Evolutionary conservation across 1,284 basidiomycete species (phyloP).

Genomic region (Xerocomus amazonicus): DNA sequence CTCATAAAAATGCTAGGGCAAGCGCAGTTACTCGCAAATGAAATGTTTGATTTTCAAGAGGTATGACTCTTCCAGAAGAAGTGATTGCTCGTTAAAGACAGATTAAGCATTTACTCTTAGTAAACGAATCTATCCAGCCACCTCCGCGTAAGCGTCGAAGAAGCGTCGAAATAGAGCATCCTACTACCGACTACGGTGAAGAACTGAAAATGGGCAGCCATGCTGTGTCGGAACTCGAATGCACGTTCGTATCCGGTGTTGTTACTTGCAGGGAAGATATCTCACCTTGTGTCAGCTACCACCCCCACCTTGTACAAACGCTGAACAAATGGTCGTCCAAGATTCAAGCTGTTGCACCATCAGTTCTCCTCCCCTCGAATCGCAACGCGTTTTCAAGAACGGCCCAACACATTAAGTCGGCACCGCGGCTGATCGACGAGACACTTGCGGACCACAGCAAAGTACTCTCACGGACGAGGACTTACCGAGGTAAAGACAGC

Average conservation of each 20-base stretch:
- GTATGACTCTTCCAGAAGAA: constrained; percentile 32
- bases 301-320: constrained; percentile 69
- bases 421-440: constrained; percentile 72
- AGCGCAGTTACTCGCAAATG: constrained; percentile 56
- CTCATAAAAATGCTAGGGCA: constrained; percentile 55
- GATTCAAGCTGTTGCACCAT: constrained; percentile 84
- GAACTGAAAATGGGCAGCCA: constrained; percentile 45
- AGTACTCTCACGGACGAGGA: constrained; percentile 55
- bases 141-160: constrained; percentile 62
- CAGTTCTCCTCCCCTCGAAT: constrained; percentile 66
- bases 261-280: constrained; percentile 2
- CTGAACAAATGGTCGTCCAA: constrained; percentile 91
- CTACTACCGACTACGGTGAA: constrained; percentile 12
- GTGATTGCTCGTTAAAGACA: constrained; percentile 14
- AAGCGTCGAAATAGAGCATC: constrained; percentile 22
- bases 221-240: constrained; percentile 50
- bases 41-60: constrained; percentile 68
- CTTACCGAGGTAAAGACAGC: constrained; percentile 44
- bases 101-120: constrained; percentile 42
- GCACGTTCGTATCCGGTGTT: constrained; percentile 42
- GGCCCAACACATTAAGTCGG: constrained; percentile 51
- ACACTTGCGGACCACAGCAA: constrained; percentile 54
- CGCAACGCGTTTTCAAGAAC: constrained; percentile 60
- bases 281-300: constrained; percentile 44
- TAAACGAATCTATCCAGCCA: constrained; percentile 45